Evolutionary conservation across 2,329 filamentous ascomycete genomes (phyloP), one percentile per base, ranked within the genome.

Genomic region (Purpureocillium takamizusanense): DNA sequence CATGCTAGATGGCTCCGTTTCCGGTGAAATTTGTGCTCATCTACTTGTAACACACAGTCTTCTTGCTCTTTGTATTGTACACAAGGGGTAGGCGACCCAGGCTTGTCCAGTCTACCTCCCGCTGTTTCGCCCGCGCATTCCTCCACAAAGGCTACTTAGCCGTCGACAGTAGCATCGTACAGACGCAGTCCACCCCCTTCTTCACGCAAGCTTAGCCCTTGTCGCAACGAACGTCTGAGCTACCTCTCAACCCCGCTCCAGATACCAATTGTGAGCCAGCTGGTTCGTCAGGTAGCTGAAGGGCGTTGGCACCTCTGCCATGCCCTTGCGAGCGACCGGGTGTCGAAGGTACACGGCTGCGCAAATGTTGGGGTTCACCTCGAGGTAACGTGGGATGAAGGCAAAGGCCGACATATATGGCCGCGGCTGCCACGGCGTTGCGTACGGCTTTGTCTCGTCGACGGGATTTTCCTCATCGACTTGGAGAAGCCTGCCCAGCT

Each of bases 291-390:
- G 66, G 41, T 75, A 67, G 36, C 68, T 63, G 62, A 88, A 95
- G 14, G 90, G 90, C 17, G 86, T 87, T 2, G 90, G 90, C 43
- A 90, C 83, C 61, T 90, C 92, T 4, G 84, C 81, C 47, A 77
- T 54, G 10, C 89, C 88, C 3, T 82, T 82, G 43, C 89, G 74
- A 18, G 87, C 92, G 32, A 97, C 90, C 0, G 92, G 92, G 67
- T 98, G 90, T 41, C 92, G 76, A 45, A 98, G 67, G 61, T 98
- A 98, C 31, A 98, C 88, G 10, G 92, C 92, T 1, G 89, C 83
- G 63, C 92, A 98, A 52, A 97, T 84, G 55, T 89, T 94, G 62
- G 94, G 92, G 70, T 97, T 95, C 51, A 98, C 92, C 66, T 98
- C 94, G 43, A 98, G 76, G 61, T 97, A 98, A 38, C 85, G 72